Base-by-base conservation (phyloP, 1,284 basidiomycete species). In the Malassezia sp. region DNA sequence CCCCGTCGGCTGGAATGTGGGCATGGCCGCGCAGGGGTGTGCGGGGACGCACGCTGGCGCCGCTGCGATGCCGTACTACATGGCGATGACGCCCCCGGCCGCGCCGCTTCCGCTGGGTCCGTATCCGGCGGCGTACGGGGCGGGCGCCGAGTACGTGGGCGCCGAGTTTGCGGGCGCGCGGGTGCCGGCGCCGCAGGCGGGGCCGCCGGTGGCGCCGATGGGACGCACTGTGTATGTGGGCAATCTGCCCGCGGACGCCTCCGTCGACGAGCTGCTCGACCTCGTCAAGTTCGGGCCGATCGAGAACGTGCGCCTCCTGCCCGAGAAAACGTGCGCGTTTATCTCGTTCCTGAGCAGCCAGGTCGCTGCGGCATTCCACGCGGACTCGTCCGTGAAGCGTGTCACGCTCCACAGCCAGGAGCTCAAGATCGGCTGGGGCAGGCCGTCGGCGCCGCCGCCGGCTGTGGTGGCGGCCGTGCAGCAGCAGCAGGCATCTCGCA, bases 281-380 rank as follows among this genome's bases (percentile, higher is more conserved):
- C 82, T 95, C 53, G 91, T 97, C 56, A 88, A 93, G 63, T 96
- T 95, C 70, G 93, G 91, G 5, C 91, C 91, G 0, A 83, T 97
- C 57, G 91, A 96, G 71, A 84, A 81, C 41, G 85, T 96, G 64
- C 84, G 87, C 41, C 83, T 97, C 29, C 78, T 96, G n/a, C 87
- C 89, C 31, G 91, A 96, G 72, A 96, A 95, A 73, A 87, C 83
- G 11, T 96, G 91, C 70, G 90, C 93, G 45, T 97, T 97, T 77
- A 80, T 97, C 56, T 95, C 89, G 11, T 65, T 70, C 40, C 57
- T 68, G 15, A 61, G 56, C 31, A 62, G 57, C 18, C 38, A 53
- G 23, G 57, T 59, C 12, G 66, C 62, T 12, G 61, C 66, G 1
- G 66, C 66, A 4, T 69, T 69, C 49, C 64, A 69, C 29, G 66